Evolutionary conservation across 371 early-diverging fungal species (phyloP), one percentile per base, ranked within the genome.

Genomic region (Mucor circinelloides): DNA sequence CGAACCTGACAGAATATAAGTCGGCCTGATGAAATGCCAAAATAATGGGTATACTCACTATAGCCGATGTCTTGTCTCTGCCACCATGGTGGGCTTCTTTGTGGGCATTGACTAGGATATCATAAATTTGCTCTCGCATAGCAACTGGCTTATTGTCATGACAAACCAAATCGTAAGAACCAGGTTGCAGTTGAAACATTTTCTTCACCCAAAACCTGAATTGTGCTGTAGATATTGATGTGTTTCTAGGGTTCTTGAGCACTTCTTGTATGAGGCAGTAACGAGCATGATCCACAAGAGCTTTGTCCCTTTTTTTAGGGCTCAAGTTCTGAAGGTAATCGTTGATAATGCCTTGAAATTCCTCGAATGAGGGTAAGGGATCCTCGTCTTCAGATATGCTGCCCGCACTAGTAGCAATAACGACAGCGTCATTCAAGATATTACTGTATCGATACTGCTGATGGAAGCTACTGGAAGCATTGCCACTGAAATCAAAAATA

Each of bases 161-260:
- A 30, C 71, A 81, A 19, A 81, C 76, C 3, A 70, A 25, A 23
- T 66, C 61, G 38, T 56, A 57, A 7, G 70, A 60, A 12, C 71
- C 60, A 58, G 62, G 54, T 42, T 75, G 74, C 5, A 81, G 74
- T 21, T 72, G 70, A 64, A 81, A 81, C 82, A 81, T 81, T 50
- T 79, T 81, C 59, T 81, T 81, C 10, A 74, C 82, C 79, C 82
- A 81, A 46, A 79, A 81, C 17, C 79, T 69, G 34, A 81, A 81
- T 60, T 81, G 82, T 0, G 82, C 82, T 7, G 79, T 81, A 7
- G 82, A 81, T 6, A 78, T 72, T 23, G 77, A 72, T 0, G 82
- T 81, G 38, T 81, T 76, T 63, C 74, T 81, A 19, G 82, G 82
- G n/a, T 81, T 71, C 7, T 73, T 69, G 27, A 81, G 65, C 4